Evolutionary conservation across 106 monocot species (phyloP).

Genomic region (Vanilla planifolia): DNA sequence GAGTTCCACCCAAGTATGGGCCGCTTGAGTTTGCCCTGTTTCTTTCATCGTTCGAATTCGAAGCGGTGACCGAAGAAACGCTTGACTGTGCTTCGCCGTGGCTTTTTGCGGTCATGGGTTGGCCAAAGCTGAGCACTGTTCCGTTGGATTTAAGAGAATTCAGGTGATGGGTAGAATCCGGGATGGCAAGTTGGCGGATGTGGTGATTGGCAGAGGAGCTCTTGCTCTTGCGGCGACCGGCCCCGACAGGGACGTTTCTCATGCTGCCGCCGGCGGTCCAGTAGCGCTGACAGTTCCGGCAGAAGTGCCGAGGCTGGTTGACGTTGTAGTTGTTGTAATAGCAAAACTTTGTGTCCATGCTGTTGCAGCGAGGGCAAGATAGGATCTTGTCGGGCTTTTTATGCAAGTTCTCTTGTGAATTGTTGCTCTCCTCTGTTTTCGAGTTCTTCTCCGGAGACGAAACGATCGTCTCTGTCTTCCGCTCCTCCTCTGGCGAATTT

Average conservation of each 20-base stretch:
- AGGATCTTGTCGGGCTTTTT: constrained; percentile 28
- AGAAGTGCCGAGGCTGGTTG: constrained; percentile 46
- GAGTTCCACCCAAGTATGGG: constrained; percentile 5
- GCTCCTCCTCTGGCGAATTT: background rate
- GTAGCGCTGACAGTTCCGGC: constrained; percentile 45
- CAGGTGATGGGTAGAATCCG: background rate
- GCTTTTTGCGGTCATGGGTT: constrained; percentile 19
- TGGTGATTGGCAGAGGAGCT: constrained; percentile 9
- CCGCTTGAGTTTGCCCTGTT: background rate
- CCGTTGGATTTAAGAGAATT: background rate
- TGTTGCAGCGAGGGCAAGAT: constrained; percentile 41
- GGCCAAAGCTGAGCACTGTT: constrained; percentile 20
- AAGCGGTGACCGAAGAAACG: background rate
- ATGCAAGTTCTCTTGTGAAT: background rate
- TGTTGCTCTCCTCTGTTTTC: background rate
- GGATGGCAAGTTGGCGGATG: background rate
- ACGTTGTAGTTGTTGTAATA: constrained; percentile 55
- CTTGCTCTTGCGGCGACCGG: constrained; percentile 42
- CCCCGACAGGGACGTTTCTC: constrained; percentile 40
- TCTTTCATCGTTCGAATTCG: background rate
- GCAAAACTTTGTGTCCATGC: constrained; percentile 45
- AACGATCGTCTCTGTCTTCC: background rate
- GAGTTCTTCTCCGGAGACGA: background rate
- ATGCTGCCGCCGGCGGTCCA: constrained; percentile 48
- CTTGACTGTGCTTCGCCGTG: background rate